Percentiles rank a stretch among this genome's conserved stretches.
These are phyloP conservation scores for Myxozyma vanderwaltii DNA, from an alignment of 805 yeast species.

Conservation along the genomic window DNA sequence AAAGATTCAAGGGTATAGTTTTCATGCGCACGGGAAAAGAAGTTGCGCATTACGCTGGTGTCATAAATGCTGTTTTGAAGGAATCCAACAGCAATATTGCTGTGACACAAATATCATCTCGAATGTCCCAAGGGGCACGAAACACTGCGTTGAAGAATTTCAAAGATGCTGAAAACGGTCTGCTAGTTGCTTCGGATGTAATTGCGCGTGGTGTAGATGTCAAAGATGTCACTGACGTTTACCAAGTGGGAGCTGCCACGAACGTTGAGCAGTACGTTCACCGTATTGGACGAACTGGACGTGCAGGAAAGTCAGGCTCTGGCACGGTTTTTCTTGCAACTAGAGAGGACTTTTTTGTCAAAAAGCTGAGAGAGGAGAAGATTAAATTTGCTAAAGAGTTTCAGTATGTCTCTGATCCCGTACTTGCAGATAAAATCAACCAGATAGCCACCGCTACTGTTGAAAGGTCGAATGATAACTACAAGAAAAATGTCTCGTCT, in stretches of 20 bases:
- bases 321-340: constrained; percentile 62
- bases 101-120: constrained; percentile 61
- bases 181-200: constrained; percentile 85
- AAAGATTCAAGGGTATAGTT: constrained; percentile 71
- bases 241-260: constrained; percentile 77
- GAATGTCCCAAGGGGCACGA: constrained; percentile 68
- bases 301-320: constrained; percentile 81
- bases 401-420: constrained; percentile 15
- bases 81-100: constrained; percentile 5
- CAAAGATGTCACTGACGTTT: constrained; percentile 81
- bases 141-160: constrained; percentile 59
- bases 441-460: not conserved
- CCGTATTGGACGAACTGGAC: constrained; percentile 94
- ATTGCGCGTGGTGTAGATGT: constrained; percentile 97
- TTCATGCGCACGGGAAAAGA: constrained; percentile 78
- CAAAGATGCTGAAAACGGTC: constrained; percentile 52
- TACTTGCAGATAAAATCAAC: not conserved
- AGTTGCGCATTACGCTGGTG: constrained; percentile 58
- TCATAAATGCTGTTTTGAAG: constrained; percentile 42
- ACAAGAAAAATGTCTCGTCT: not conserved
- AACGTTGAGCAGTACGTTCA: constrained; percentile 83
- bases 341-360: constrained; percentile 59
- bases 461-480: not conserved
- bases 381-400: constrained; percentile 11
- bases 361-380: constrained; percentile 47